Evolutionary conservation across 2,329 filamentous ascomycete genomes (phyloP), one percentile per base, ranked within the genome.

Genomic region (Hortaea werneckii): DNA sequence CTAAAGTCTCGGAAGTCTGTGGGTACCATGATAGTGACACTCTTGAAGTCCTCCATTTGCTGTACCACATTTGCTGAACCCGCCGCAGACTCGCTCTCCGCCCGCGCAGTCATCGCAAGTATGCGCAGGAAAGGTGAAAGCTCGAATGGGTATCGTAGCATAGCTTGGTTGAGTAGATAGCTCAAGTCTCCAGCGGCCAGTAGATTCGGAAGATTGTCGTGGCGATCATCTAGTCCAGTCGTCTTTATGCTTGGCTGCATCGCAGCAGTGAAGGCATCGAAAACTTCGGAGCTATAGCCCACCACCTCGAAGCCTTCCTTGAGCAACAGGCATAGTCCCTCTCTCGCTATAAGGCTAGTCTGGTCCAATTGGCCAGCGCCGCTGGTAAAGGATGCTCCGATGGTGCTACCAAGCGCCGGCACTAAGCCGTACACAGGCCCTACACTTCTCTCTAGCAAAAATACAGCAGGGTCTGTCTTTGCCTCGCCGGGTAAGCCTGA

Each of bases 61-160:
- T 75, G 69, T 34, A 83, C 65, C 7, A 88, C 45, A 13, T 50
- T 41, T 4, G 51, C 41, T 10, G 48, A 34, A 3, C 49, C 54
- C 12, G 45, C 42, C 7, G 26, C 30, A 29, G 42, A 12, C n/a
- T 34, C 37, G 27, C 44, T 46, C 6, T 47, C 46, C 6, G 48
- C 49, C 10, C 39, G 42, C 2, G 56, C 53, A 7, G 62, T 47
- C 7, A 49, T 50, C 7, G 55, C 56, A 46, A 56, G 52, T 2
- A 63, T 43, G 12, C 52, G 54, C 49, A 94, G 67, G 56, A 95
- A 87, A 0, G 89, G 87, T 2, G 81, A 66, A 40, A 86, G 82
- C 65, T 95, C 90, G 63, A 86, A 90, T 0, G 90, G 90, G 60
- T 88, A 95, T 45, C 90, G 81, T 49, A 78, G 76, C 38, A 83